Base-by-base conservation (phyloP, 257 asterid species). In the Anisodus acutangulus region DNA sequence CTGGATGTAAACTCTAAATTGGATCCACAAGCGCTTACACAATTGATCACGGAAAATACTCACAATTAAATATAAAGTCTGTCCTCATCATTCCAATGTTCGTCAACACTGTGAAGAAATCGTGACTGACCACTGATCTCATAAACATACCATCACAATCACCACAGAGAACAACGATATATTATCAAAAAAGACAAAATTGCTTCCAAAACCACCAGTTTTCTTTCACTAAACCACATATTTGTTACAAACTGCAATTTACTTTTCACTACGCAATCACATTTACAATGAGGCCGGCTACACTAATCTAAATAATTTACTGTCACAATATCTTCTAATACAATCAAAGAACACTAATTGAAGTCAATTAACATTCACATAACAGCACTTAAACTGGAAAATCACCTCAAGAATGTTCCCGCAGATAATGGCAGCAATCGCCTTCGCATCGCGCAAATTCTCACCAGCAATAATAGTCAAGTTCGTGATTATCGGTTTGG, bases 401-500 rank as follows among this genome's bases (percentile, higher is more conserved):
- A 80, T 96, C 98, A 96, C 98, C 98, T 96, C 99, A 53, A 96
- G 85, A 47, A 93, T 94, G 90, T 96, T 89, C 82, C 86, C 70
- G 84, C 97, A 96, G 86, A 94, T 86, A 55, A 92, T 80, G 37
- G 90, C 91, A 22, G 97, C 95, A 76, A 96, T 89, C 58, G 93
- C 93, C 91, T 93, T 96, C 43, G 99, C 95, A 9, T 97, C 98
- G 22, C 90, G 90, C 83, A 90, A 80, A 93, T 91, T 94, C 90
- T 96, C 98, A 37, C 99, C 99, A 1, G 99, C 99, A 47, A 93
- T 96, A 45, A 72, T 72, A 72, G 80, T 72, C 80, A 72, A 88
- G 87, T 96, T 96, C 12, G 98, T 96, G 79, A 96, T 96, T 12
- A 96, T 96, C 5, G 99, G 99, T 89, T 96, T 96, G 41, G 99